A percentile compares a stretch with the other conserved stretches of the same genome.
Evolutionary conservation across 805 yeast species (phyloP).

Genomic region (Huiozyma naganishii): DNA sequence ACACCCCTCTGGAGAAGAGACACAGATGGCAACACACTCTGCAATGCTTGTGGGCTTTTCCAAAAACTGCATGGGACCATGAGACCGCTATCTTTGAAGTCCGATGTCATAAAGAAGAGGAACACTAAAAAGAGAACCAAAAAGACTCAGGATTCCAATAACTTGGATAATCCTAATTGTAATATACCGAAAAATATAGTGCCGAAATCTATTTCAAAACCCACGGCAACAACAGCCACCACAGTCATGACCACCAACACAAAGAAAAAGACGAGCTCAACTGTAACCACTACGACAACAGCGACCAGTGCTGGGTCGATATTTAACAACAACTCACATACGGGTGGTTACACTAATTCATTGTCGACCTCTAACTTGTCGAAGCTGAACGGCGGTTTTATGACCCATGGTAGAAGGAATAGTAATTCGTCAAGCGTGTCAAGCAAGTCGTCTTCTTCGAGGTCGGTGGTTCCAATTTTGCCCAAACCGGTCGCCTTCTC

Average conservation of each 20-base stretch:
- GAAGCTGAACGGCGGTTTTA: background rate
- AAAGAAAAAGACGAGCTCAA: conserved; percentile 1
- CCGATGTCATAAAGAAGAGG: conserved; percentile 87
- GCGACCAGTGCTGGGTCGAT: background rate
- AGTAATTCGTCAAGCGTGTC: conserved; percentile 25
- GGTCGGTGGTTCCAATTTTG: conserved; percentile 26
- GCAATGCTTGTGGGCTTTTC: conserved; percentile 94
- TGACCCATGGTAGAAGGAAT: conserved; percentile 18
- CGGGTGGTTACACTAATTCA: background rate
- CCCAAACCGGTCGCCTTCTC: conserved; percentile 22
- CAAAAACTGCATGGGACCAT: conserved; percentile 91
- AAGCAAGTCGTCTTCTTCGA: conserved; percentile 22
- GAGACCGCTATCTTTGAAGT: conserved; percentile 79
- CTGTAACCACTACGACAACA: conserved; percentile 1
- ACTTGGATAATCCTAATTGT: conserved; percentile 1
- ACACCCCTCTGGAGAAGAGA: conserved; percentile 95
- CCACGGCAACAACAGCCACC: conserved; percentile 8
- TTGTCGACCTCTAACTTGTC: background rate
- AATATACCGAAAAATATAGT: conserved; percentile 7
- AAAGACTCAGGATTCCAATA: conserved; percentile 9
- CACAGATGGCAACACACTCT: conserved; percentile 83
- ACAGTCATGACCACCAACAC: background rate
- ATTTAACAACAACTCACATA: background rate
- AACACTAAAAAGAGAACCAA: conserved; percentile 47
- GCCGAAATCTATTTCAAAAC: conserved; percentile 6